Evolutionary conservation across 2,329 filamentous ascomycete genomes (phyloP).

Genomic region (Camptophora hylomeconis): DNA sequence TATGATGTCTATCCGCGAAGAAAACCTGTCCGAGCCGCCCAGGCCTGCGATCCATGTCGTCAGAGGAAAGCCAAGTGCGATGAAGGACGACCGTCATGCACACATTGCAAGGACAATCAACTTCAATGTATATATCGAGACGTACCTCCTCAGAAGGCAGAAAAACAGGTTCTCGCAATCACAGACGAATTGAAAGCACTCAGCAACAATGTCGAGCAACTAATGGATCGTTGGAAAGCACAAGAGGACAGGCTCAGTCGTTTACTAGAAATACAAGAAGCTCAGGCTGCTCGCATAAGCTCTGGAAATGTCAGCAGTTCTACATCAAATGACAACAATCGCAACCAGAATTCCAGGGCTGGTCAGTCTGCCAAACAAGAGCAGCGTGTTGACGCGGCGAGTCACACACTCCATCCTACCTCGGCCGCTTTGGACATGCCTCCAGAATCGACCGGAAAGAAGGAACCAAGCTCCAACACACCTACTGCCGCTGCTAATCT

Average conservation of each 20-base stretch:
- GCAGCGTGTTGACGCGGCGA: background rate
- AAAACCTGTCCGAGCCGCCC: slow-evolving; percentile 16
- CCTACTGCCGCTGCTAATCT: slow-evolving; percentile 74
- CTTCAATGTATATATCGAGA: slow-evolving; percentile 80
- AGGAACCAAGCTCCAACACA: slow-evolving; percentile 57
- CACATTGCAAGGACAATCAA: slow-evolving; percentile 74
- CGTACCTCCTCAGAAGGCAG: slow-evolving; percentile 80
- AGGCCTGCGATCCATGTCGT: slow-evolving; percentile 87
- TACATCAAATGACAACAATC: background rate
- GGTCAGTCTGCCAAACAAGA: slow-evolving; percentile 2
- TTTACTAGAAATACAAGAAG: slow-evolving; percentile 4
- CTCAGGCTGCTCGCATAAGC: no score
- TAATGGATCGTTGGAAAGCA: slow-evolving; percentile 6
- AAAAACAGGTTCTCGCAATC: slow-evolving; percentile 16
- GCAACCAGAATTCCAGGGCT: background rate
- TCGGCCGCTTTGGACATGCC: background rate
- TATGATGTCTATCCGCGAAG: slow-evolving; percentile 9
- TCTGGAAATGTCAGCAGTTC: background rate
- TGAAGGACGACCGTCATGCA: slow-evolving; percentile 70
- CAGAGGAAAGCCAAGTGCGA: slow-evolving; percentile 85
- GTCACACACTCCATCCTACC: background rate
- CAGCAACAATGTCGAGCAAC: slow-evolving; percentile 9
- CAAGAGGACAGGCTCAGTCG: slow-evolving; percentile 8
- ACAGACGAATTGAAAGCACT: slow-evolving; percentile 13
- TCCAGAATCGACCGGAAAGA: slow-evolving; percentile 12